Percentiles rank a stretch among this genome's conserved stretches.
Conservation (phyloP, 2,329 filamentous ascomycete species). For the Penicillium sp. region DNA sequence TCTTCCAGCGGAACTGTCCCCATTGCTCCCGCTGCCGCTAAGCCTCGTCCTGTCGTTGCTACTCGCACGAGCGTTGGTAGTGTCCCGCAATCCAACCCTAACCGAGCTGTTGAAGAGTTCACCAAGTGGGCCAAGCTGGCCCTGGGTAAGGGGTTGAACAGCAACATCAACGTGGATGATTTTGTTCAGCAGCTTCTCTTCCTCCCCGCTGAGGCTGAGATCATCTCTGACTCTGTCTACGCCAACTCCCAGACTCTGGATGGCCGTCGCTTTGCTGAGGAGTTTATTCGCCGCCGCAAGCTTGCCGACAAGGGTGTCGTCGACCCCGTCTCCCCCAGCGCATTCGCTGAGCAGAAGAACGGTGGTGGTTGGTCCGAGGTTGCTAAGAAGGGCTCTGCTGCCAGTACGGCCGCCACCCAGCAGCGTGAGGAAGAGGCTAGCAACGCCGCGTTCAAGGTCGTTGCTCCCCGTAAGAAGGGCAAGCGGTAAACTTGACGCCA, state of each 20-base stretch:
- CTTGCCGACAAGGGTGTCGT: conserved; percentile 90
- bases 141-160: conserved; percentile 72
- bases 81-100: conserved; percentile 49
- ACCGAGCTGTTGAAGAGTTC: conserved; percentile 84
- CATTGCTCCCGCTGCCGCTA: conserved; percentile 50
- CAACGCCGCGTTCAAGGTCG: conserved; percentile 79
- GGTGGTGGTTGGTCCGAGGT: conserved; percentile 92
- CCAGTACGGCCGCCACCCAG: conserved; percentile 36
- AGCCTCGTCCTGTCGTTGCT: conserved; percentile 60
- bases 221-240: conserved; percentile 91
- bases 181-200: conserved; percentile 77
- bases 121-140: conserved; percentile 87
- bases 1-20: conserved; percentile 51
- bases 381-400: conserved; percentile 78
- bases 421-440: conserved; percentile 53
- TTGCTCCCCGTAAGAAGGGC: conserved; percentile 87
- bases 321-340: conserved; percentile 61
- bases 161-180: conserved; percentile 72
- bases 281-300: conserved; percentile 91
- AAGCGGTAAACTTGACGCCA: conserved; percentile 60
- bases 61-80: conserved; percentile 51
- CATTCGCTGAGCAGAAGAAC: conserved; percentile 55
- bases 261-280: conserved; percentile 87
- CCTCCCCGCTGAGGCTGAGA: conserved; percentile 74
- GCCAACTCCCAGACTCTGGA: conserved; percentile 86